phyloP scores from a whole-genome alignment of 1,284 basidiomycete species.

The Ceraceosorus bombacis region DNA sequence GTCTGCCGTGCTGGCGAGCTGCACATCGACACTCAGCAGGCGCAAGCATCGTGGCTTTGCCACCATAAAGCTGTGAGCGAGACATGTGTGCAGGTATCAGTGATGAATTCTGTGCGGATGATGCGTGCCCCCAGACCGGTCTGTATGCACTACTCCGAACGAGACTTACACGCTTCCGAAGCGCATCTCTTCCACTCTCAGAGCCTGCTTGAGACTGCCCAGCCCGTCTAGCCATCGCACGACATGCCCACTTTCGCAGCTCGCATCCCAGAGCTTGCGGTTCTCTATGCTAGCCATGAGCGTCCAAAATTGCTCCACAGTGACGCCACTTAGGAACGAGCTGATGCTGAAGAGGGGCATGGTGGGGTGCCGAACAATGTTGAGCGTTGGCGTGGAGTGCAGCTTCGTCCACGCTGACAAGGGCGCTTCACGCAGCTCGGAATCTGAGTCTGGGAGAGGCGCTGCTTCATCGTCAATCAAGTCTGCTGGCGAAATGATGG shows the following conservation, averaged over 20 bases:
- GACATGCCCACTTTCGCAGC: conserved; percentile 22
- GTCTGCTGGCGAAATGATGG: too few relatives aligned
- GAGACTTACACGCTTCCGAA: conserved; percentile 31
- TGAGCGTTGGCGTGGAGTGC: too few relatives aligned
- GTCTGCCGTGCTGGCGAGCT: conserved; percentile 16
- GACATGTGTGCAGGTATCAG: neutral
- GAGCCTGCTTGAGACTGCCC: conserved; percentile 9
- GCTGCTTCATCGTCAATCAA: too few relatives aligned
- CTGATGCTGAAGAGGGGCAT: conserved; percentile 33
- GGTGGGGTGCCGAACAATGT: conserved; percentile 3
- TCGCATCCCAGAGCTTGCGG: conserved; percentile 34
- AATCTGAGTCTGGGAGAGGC: too few relatives aligned
- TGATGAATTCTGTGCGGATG: conserved; percentile 1
- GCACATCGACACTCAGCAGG: conserved; percentile 29
- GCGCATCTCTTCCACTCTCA: conserved; percentile 26
- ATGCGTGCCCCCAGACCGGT: neutral
- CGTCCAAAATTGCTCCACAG: conserved; percentile 35
- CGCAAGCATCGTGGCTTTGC: conserved; percentile 38
- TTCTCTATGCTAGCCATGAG: conserved; percentile 39
- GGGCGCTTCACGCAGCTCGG: too few relatives aligned
- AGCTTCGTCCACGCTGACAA: too few relatives aligned
- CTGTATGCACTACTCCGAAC: too few relatives aligned
- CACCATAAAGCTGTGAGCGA: conserved; percentile 26
- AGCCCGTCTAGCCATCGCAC: conserved; percentile 24
- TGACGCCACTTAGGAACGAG: conserved; percentile 26